A percentile compares a stretch with the other conserved stretches of the same genome.
Conservation (phyloP, 768 basidiomycete genomes). For the Termitomyces sp. region DNA sequence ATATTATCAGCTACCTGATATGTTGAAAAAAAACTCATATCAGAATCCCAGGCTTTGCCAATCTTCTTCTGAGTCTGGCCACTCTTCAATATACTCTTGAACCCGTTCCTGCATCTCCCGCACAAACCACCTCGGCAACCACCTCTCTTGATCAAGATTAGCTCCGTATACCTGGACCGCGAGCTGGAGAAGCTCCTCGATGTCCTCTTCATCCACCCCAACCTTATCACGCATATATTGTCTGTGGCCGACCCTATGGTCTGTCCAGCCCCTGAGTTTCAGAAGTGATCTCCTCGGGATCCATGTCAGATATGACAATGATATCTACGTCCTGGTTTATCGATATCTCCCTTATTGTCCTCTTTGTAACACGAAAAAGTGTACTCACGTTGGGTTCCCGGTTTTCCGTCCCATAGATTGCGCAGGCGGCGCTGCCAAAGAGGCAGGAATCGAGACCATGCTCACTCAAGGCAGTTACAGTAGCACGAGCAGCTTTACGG, state of each 20-base stretch:
- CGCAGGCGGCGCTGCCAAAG: constrained; percentile 34
- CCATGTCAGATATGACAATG: constrained; percentile 28
- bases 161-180: constrained; percentile 21
- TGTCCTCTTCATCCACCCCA: constrained; percentile 33
- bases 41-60: constrained; percentile 11
- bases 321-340: constrained; percentile 38
- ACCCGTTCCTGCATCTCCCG: constrained; percentile 19
- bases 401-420: constrained; percentile 27
- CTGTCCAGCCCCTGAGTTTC: constrained; percentile 37
- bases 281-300: constrained; percentile 35
- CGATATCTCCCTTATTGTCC: neutral
- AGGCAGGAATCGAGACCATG: constrained; percentile 27
- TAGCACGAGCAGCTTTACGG: constrained; percentile 19
- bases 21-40: neutral
- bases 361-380: neutral
- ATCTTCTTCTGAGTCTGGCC: neutral
- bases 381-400: constrained; percentile 30
- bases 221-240: constrained; percentile 30
- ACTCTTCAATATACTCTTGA: constrained; percentile 14
- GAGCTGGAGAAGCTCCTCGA: constrained; percentile 33
- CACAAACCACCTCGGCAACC: constrained; percentile 25
- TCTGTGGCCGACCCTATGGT: constrained; percentile 27
- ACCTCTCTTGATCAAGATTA: constrained; percentile 17
- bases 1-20: neutral
- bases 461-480: constrained; percentile 17